Base-by-base conservation (phyloP, 1,139 yeast species). In the Barnettozyma hawaiiensis region DNA sequence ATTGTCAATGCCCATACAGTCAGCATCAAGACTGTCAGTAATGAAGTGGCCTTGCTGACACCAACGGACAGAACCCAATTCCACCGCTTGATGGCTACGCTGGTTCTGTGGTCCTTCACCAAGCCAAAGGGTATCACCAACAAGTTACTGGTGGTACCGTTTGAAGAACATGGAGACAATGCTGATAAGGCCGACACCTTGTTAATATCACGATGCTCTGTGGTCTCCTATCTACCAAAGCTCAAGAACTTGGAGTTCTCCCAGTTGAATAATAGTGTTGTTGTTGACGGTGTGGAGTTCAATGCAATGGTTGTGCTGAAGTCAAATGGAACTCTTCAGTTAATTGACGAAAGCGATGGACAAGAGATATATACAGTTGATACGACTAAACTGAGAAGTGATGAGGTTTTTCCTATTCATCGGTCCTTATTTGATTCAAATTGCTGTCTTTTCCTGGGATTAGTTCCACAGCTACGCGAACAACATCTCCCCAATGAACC, bases 261-360 rank as follows among this genome's bases (percentile, higher is more conserved):
- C 4, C 42, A 58, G 3, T 76, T 76, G 0, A 32, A 34, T 20
- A 26, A 33, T 4, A 16, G 10, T 11, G 18, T 16, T 9, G 11
- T n/a, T 9, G 35, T 21, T 7, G 20, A 29, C 5, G 83, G 78
- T 51, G 78, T 78, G 3, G 86, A 96, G 96, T 82, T 81, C 54
- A 75, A 72, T 41, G 80, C 86, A 2, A 80, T 81, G 76, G 95
- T 92, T 1, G 81, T 80, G 10, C 61, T 86, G 40, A 78, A 76
- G 52, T 74, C 82, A 3, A 70, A 78, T 53, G 96, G 96, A 6
- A 58, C 69, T 8, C 66, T 87, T 44, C 78, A 82, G 52, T 61
- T 86, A 35, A 64, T 82, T 29, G 66, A 77, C 31, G 89, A 82
- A 55, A 67, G 72, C 40, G 89, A 84, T 59, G 89, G 92, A 1